Percentiles rank a stretch among this genome's conserved stretches.
phyloP scores from a whole-genome alignment of 495 filamentous ascomycete species.

The Pyrenula massariospora region DNA sequence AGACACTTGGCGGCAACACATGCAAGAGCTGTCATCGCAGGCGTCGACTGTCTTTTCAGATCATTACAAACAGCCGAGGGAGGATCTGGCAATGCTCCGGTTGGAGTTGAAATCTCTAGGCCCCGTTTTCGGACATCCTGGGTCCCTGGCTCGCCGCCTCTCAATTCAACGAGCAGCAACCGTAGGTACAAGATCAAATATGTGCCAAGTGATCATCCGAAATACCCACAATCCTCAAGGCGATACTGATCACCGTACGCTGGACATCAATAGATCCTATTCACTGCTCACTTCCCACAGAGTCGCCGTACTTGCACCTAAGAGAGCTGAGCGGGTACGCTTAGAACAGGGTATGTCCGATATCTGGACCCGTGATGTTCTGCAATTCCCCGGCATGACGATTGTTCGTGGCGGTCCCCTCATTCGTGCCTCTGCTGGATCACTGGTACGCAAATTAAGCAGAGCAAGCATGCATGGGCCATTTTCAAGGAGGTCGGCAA shows the following conservation, averaged over 20 bases:
- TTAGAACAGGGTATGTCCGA: conserved; percentile 64
- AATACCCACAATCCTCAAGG: conserved; percentile 69
- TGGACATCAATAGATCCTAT: conserved; percentile 55
- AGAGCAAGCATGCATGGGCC: conserved; percentile 54
- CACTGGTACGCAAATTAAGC: conserved; percentile 76
- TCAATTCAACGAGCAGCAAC: conserved; percentile 72
- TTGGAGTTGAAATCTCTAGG: conserved; percentile 66
- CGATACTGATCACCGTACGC: conserved; percentile 12
- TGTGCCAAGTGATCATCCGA: conserved; percentile 73
- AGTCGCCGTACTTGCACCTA: conserved; percentile 46
- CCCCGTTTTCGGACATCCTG: conserved; percentile 56
- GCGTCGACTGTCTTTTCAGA: conserved; percentile 13
- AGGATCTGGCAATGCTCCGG: conserved; percentile 37
- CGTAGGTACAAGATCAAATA: conserved; percentile 45
- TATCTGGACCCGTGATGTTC: conserved; percentile 72
- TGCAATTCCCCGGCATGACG: conserved; percentile 82
- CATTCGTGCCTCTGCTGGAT: conserved; percentile 58
- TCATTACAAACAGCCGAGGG: conserved; percentile 13
- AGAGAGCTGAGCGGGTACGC: conserved; percentile 62
- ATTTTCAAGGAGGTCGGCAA: conserved; percentile 50
- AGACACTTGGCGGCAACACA: conserved; percentile 50
- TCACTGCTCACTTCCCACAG: conserved; percentile 56
- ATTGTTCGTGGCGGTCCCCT: conserved; percentile 50
- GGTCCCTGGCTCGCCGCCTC: conserved; percentile 60
- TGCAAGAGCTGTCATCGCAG: conserved; percentile 18